A percentile compares a stretch with the other conserved stretches of the same genome.
Conservation (phyloP, 495 filamentous ascomycete species). For the Penicillium manginii region DNA sequence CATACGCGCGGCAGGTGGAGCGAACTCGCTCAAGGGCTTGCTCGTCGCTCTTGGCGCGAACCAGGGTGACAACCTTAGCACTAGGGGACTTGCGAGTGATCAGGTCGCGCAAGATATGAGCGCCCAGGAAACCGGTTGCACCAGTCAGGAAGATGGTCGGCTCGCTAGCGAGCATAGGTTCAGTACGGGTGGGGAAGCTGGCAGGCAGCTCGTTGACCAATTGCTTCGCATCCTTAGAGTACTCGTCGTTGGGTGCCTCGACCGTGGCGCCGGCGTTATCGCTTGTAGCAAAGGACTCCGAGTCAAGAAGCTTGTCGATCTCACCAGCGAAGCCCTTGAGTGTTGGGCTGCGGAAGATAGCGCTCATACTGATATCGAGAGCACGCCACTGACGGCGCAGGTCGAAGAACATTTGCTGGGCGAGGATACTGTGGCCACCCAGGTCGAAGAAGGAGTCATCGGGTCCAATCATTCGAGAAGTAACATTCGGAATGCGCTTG, state of each 20-base stretch:
- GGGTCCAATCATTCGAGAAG: constrained; percentile 59
- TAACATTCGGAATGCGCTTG: constrained; percentile 54
- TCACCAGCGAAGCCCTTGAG: constrained; percentile 73
- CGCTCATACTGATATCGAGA: constrained; percentile 72
- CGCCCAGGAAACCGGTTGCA: constrained; percentile 88
- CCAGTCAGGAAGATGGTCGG: constrained; percentile 83
- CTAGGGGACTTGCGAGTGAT: constrained; percentile 60
- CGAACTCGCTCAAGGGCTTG: constrained; percentile 55
- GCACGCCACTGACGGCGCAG: constrained; percentile 64
- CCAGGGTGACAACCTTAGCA: constrained; percentile 74
- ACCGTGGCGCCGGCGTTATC: constrained; percentile 30
- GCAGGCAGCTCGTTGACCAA: constrained; percentile 55
- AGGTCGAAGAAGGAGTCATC: constrained; percentile 83
- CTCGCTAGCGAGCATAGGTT: constrained; percentile 33
- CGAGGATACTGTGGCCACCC: constrained; percentile 86
- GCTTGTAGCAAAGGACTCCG: constrained; percentile 38
- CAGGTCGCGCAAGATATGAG: constrained; percentile 77
- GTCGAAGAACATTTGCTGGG: constrained; percentile 80
- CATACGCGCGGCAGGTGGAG: constrained; percentile 61
- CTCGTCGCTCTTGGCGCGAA: constrained; percentile 65
- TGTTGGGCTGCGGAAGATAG: constrained; percentile 76
- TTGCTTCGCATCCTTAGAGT: constrained; percentile 68
- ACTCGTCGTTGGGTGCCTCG: constrained; percentile 56
- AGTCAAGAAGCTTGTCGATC: constrained; percentile 65
- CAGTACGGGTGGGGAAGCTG: constrained; percentile 33